These are phyloP conservation scores for Bryum argenteum DNA, from an alignment of 225 moss, liverwort and hornwort genomes.

Conservation along the genomic window DNA sequence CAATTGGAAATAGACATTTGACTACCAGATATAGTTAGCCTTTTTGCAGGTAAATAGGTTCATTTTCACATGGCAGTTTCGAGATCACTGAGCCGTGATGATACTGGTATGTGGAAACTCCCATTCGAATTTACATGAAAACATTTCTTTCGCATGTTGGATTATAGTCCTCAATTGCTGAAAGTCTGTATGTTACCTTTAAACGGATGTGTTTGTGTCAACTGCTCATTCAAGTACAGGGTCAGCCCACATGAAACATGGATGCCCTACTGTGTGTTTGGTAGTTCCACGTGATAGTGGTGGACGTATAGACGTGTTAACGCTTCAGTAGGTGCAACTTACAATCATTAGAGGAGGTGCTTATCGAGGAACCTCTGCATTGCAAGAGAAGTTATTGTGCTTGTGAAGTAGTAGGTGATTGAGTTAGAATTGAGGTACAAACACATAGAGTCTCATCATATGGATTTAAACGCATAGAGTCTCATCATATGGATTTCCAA, in stretches of 20 bases:
- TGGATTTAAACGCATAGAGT: no score
- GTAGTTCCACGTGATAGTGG: not conserved
- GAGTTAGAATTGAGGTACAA: no score
- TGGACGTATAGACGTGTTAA: not conserved
- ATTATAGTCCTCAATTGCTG: not conserved
- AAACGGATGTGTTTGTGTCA: not conserved
- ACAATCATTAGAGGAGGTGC: conserved; percentile 3
- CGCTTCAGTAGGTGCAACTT: conserved; percentile 1
- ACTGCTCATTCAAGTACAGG: not conserved
- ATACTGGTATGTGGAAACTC: not conserved
- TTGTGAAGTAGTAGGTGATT: not conserved
- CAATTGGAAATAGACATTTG: not conserved
- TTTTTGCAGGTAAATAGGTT: conserved; percentile 9
- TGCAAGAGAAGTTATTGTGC: no score
- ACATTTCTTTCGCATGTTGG: not conserved
- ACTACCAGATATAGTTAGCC: conserved; percentile 13
- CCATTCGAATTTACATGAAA: not conserved
- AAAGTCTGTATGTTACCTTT: not conserved
- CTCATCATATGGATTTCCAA: no score
- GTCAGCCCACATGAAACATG: not conserved
- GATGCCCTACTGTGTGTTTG: conserved; percentile 9
- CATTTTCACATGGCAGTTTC: conserved; percentile 10
- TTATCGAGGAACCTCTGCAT: not conserved
- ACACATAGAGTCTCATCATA: no score
- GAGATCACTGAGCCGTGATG: not conserved